Evolutionary conservation across 108 stramenopile genomes (phyloP).

Genomic region (Nitzschia sp.): DNA sequence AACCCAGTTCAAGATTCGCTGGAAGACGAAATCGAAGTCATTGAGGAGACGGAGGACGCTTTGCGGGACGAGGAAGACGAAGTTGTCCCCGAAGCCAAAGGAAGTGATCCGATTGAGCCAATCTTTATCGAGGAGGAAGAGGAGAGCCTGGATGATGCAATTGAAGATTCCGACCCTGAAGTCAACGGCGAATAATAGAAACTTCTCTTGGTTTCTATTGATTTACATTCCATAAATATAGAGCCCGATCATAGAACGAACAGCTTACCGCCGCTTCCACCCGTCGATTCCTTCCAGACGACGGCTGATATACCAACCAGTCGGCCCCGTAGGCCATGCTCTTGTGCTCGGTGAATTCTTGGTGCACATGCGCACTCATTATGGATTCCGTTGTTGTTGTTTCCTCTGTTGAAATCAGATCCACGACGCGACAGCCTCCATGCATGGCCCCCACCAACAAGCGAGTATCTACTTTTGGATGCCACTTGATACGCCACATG

Average conservation of each 20-base stretch:
- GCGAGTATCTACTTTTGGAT: constrained; percentile 49
- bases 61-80: not conserved
- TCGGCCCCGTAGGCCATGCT: constrained; percentile 91
- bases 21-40: too few species aligned
- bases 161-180: not conserved
- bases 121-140: not conserved
- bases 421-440: constrained; percentile 75
- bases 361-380: constrained; percentile 16
- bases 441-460: constrained; percentile 87
- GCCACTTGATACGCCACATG: constrained; percentile 89
- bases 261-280: constrained; percentile 79
- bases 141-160: not conserved
- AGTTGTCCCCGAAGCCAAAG: not conserved
- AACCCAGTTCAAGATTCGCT: too few species aligned
- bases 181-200: not conserved
- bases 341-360: constrained; percentile 68
- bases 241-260: constrained; percentile 80
- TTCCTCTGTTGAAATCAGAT: constrained; percentile 29
- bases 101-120: not conserved
- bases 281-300: not conserved
- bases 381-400: not conserved
- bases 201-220: not conserved
- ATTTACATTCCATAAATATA: constrained; percentile 59
- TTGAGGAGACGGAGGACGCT: not conserved
- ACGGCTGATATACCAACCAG: constrained; percentile 57